Evolutionary conservation across 1,139 yeast genomes (phyloP), one percentile per base, ranked within the genome.

Genomic region (Scheffersomyces insectosa): DNA sequence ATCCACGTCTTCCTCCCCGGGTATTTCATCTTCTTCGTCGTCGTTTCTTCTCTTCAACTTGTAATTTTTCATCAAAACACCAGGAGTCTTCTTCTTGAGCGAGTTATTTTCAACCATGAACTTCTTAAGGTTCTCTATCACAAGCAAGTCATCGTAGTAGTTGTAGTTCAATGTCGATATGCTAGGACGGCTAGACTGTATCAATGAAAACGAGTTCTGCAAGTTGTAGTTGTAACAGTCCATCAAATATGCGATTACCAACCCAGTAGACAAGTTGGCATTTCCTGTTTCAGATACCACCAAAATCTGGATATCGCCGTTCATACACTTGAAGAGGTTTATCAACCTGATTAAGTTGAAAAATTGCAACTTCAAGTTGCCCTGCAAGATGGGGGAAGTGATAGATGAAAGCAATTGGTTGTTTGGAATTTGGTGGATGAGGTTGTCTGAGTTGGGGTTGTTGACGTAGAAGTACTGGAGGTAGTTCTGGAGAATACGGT

Each of bases 101-200:
- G 55, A 56, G 30, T 44, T 48, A 51, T 72, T 72, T 45, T 74
- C 79, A 4, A 40, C 41, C 41, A 60, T 59, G 44, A 72, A 74
- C 55, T 72, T 71, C 51, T 66, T 70, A 51, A 73, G 64, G 48
- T 63, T 65, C 45, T 73, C 77, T 28, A 69, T 56, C 37, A 73
- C 63, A 34, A 72, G 51, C 49, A 74, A 61, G 51, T 73, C 78
- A 42, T 72, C 75, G 49, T 74, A 74, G 51, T 56, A 72, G 47
- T 65, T 67, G 44, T 55, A 42, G 49, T 70, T 69, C 44, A 70
- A 60, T 11, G 55, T 52, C 29, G 51, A 35, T 12, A 63, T 40
- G 28, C 51, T 43, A n/a, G 63, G 60, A 11, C 64, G 50, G 8
- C 47, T 44, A 12, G 48, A 38, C 41, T 49, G 44, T 4, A 40